Percentiles rank a stretch among this genome's conserved stretches.
Evolutionary conservation across 2,329 filamentous ascomycete genomes (phyloP).

Genomic region (Claviceps sorghi): DNA sequence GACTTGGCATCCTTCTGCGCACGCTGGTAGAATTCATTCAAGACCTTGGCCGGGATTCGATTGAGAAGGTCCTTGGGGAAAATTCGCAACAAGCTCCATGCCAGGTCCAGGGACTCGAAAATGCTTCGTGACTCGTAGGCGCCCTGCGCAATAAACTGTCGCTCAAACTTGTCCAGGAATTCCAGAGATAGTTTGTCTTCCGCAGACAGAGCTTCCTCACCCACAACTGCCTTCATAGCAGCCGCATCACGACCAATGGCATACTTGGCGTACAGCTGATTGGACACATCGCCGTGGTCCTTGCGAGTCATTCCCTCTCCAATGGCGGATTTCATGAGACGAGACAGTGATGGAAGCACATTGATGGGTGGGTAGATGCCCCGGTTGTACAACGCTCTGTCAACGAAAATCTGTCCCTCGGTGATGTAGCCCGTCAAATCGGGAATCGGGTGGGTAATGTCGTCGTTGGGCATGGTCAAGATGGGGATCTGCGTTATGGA

Average conservation of each 20-base stretch:
- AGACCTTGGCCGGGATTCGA: conserved; percentile 71
- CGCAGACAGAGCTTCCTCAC: conserved; percentile 86
- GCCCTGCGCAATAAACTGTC: conserved; percentile 82
- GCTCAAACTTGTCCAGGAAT: conserved; percentile 97
- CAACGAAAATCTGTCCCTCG: conserved; percentile 95
- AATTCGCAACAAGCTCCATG: conserved; percentile 91
- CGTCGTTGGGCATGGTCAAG: conserved; percentile 98
- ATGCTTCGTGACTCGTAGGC: conserved; percentile 86
- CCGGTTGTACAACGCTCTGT: conserved; percentile 87
- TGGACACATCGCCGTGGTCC: conserved; percentile 96
- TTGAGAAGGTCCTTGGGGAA: conserved; percentile 98
- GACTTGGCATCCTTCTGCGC: conserved; percentile 47
- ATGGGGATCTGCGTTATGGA: conserved; percentile 99
- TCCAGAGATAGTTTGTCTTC: conserved; percentile 97
- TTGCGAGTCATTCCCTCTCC: conserved; percentile 92
- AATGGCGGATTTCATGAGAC: conserved; percentile 99
- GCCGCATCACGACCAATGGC: conserved; percentile 97
- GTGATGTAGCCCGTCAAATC: conserved; percentile 99
- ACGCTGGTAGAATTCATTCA: conserved; percentile 71
- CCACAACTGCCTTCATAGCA: conserved; percentile 98
- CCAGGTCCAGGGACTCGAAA: conserved; percentile 85
- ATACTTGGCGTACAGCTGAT: conserved; percentile 99
- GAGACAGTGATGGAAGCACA: conserved; percentile 90
- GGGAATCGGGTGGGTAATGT: conserved; percentile 97
- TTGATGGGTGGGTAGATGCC: conserved; percentile 98